Evolutionary conservation across 140 eudicot species (phyloP).

Genomic region (Oenanthe javanica): DNA sequence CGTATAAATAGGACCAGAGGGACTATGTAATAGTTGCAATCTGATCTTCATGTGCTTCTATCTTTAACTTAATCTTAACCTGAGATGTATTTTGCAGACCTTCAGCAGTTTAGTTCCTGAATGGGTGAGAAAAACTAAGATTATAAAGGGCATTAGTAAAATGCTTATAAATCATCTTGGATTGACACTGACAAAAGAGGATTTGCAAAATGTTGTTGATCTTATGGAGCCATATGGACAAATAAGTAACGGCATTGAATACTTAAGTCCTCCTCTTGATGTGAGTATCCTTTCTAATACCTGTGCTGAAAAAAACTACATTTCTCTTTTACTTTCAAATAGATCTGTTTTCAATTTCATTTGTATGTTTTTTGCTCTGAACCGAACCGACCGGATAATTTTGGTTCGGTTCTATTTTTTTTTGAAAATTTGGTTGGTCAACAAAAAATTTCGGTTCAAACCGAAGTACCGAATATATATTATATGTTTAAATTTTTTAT

Average conservation of each 20-base stretch:
- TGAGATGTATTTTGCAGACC: constrained; percentile 45
- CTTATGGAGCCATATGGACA: constrained; percentile 94
- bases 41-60: neutral
- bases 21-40: neutral
- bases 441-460: too few relatives aligned
- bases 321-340: neutral
- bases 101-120: constrained; percentile 52
- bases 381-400: too few relatives aligned
- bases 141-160: constrained; percentile 44
- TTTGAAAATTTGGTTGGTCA: too few relatives aligned
- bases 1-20: too few relatives aligned
- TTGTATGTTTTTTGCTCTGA: neutral
- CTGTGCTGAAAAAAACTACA: neutral
- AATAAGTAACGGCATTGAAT: constrained; percentile 69
- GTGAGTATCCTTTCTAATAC: constrained; percentile 41
- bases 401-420: too few relatives aligned
- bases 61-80: neutral
- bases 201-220: constrained; percentile 75
- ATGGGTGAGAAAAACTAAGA: constrained; percentile 65
- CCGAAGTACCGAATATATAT: too few relatives aligned
- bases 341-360: neutral
- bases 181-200: constrained; percentile 70
- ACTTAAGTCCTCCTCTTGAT: constrained; percentile 55
- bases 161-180: constrained; percentile 86
- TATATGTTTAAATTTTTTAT: too few relatives aligned